Evolutionary conservation across 495 filamentous ascomycete genomes (phyloP).

Genomic region (Margaritispora aquatica): DNA sequence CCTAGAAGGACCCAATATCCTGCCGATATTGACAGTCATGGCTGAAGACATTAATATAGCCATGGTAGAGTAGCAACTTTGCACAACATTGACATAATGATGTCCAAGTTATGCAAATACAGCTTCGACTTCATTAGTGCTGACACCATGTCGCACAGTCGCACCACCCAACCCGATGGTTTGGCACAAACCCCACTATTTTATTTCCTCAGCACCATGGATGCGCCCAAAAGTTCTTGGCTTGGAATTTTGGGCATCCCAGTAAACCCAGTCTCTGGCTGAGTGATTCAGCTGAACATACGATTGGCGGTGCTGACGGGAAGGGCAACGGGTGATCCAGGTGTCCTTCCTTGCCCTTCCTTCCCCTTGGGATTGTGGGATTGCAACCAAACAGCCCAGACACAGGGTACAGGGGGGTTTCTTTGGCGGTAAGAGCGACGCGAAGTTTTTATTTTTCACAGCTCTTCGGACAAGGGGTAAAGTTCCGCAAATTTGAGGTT

Average conservation of each 20-base stretch:
- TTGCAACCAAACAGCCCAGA: background rate
- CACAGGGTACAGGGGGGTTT: too few relatives aligned
- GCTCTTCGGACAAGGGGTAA: background rate
- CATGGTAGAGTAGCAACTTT: too few relatives aligned
- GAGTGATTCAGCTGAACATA: background rate
- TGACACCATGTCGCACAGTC: background rate
- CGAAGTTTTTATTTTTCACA: background rate
- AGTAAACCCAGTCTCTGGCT: background rate
- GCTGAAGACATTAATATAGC: too few relatives aligned
- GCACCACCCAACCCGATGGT: background rate
- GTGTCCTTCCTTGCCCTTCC: too few relatives aligned
- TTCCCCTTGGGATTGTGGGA: background rate
- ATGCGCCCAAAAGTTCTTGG: too few relatives aligned
- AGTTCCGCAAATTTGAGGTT: background rate
- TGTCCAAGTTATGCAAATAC: background rate
- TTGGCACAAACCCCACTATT: background rate
- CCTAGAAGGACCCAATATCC: too few relatives aligned
- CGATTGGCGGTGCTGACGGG: background rate
- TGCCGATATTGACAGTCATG: too few relatives aligned
- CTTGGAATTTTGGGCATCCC: background rate
- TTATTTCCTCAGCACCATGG: background rate
- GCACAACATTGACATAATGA: background rate
- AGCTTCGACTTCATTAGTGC: background rate
- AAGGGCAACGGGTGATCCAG: background rate
- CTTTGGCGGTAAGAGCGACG: background rate